phyloP scores from a whole-genome alignment of 2,329 filamentous ascomycete genomes.

The Penicillium sp. region DNA sequence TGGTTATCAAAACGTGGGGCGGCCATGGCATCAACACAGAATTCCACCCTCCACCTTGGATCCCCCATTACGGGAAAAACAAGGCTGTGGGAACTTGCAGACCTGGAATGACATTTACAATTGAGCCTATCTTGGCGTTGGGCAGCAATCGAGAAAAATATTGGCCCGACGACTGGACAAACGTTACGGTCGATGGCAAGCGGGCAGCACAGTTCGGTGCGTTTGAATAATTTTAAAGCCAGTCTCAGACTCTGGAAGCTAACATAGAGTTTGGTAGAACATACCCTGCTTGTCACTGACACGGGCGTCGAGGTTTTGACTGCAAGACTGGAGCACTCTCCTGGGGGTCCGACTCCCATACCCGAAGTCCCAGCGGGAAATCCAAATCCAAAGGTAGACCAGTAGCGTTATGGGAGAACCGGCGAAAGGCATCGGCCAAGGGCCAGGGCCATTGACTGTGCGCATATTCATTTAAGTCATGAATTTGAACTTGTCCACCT shows the following conservation, averaged over 20 bases:
- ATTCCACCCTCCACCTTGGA: constrained; percentile 88
- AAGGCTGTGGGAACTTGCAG: constrained; percentile 90
- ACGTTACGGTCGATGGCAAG: constrained; percentile 83
- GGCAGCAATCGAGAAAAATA: constrained; percentile 85
- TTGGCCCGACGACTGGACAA: constrained; percentile 97
- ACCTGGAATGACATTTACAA: constrained; percentile 93
- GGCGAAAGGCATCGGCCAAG: no score
- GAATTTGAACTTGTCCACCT: no score
- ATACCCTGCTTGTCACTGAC: constrained; percentile 79
- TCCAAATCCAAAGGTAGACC: no score
- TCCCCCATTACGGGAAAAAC: constrained; percentile 94
- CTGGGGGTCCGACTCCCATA: constrained; percentile 69
- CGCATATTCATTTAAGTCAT: no score
- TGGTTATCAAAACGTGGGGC: constrained; percentile 87
- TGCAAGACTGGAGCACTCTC: constrained; percentile 68
- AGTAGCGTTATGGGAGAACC: no score
- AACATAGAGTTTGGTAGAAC: constrained; percentile 53
- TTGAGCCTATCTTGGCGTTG: constrained; percentile 91
- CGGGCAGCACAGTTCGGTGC: constrained; percentile 80
- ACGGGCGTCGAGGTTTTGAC: constrained; percentile 77
- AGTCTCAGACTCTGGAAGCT: constrained; percentile 4
- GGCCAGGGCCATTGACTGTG: no score
- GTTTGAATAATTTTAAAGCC: constrained; percentile 5
- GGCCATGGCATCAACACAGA: constrained; percentile 88
- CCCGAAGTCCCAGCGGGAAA: constrained; percentile 34